These are phyloP conservation scores for Candida tammaniensis DNA, from an alignment of 805 yeast species.

Conservation along the genomic window DNA sequence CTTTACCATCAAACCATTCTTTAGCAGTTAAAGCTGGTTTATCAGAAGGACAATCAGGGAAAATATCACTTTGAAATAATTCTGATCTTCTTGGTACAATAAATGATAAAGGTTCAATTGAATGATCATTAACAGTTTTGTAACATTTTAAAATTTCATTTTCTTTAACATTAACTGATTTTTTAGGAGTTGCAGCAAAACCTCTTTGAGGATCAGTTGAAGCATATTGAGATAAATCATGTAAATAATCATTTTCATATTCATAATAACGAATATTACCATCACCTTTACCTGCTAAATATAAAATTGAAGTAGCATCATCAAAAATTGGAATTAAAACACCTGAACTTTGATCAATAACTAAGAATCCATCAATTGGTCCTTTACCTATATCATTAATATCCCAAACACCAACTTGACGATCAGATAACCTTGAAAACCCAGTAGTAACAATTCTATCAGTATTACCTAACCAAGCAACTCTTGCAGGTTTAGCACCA, in stretches of 20 bases:
- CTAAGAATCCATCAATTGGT: slow-evolving; percentile 84
- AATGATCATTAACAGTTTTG: slow-evolving; percentile 83
- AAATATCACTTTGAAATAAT: slow-evolving; percentile 87
- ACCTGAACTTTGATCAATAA: slow-evolving; percentile 89
- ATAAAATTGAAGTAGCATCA: slow-evolving; percentile 72
- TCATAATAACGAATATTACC: slow-evolving; percentile 96
- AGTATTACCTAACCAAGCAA: slow-evolving; percentile 85
- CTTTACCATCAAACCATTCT: slow-evolving; percentile 79
- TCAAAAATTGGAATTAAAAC: slow-evolving; percentile 90
- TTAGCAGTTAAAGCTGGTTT: slow-evolving; percentile 74
- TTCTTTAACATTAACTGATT: slow-evolving; percentile 71
- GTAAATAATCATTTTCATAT: slow-evolving; percentile 78
- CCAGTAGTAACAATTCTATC: slow-evolving; percentile 92
- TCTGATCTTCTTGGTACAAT: slow-evolving; percentile 93
- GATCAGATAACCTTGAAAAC: slow-evolving; percentile 85
- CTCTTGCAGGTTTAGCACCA: slow-evolving; percentile 89
- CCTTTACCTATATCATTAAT: slow-evolving; percentile 69
- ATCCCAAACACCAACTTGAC: slow-evolving; percentile 96
- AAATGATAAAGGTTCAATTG: slow-evolving; percentile 88
- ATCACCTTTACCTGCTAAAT: slow-evolving; percentile 96
- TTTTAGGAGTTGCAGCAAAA: slow-evolving; percentile 83
- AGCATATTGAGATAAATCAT: slow-evolving; percentile 82
- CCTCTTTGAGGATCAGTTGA: slow-evolving; percentile 96
- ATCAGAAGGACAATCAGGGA: slow-evolving; percentile 84
- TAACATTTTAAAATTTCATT: slow-evolving; percentile 81